Base-by-base conservation (phyloP, 352 stramenopile genomes). In the Globisporangium carolinianum region DNA sequence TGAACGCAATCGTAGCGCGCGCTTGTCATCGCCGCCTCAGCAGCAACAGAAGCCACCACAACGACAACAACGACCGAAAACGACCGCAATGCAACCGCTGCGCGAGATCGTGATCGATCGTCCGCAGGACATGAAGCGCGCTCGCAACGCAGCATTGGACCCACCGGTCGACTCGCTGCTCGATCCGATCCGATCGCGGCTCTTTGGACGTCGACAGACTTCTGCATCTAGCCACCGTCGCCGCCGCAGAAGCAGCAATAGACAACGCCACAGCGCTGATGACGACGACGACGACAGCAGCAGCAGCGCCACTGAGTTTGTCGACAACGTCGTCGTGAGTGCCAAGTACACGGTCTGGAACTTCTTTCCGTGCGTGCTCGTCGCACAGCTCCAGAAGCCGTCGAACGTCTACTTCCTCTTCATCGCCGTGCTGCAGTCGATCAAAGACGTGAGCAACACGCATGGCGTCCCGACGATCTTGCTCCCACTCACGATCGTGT, bases 391-490 rank as follows among this genome's bases (percentile, higher is more conserved):
- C 41, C 61, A 88, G 65, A 73, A 76, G n/a, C 79, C 83, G 48
- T 89, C 80, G 36, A 94, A 94, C 56, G 47, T 89, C 8, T 96
- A 95, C 54, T 96, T 95, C 51, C 62, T 96, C 50, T 86, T 94
- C 48, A 91, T 96, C 56, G 78, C 84, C 6, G 63, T 86, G 58
- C 67, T 95, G 32, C 86, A 96, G 71, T 79, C 76, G 12, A 90
- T 95, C 58, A 76, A 75, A 51, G 71, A 86, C 57, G 84, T 96
- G 46, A 91, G 75, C 69, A 95, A 95, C 58, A 95, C 86, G 47
- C 86, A 69, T 47, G 86, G 86, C 45, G 78, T 95, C 47, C 87
- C 87, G 49, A 91, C 80, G 38, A 88, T 89, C 54, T 47, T 89
- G 51, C 55, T 94, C 49, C 80, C 83, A 45, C 68, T 96, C 37